These are phyloP conservation scores for Plasmodium yoelii DNA, from an alignment of 169 alveolate genomes.

Conservation along the genomic window DNA sequence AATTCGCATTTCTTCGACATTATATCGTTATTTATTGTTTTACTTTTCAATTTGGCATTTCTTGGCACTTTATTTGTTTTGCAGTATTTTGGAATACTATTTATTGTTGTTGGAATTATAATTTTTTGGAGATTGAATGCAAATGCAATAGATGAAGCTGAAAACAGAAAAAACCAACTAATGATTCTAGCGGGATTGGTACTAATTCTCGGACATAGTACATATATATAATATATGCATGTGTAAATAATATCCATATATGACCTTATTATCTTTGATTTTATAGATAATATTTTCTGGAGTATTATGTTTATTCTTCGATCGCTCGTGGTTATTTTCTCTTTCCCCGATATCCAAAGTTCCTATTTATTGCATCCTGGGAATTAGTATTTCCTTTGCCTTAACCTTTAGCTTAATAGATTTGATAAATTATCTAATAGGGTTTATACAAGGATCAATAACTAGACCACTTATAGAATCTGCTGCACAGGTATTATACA, in stretches of 20 bases:
- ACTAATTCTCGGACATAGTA: constrained; percentile 53
- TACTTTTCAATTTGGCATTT: neutral
- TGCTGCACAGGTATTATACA: constrained; percentile 85
- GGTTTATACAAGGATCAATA: constrained; percentile 87
- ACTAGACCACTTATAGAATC: constrained; percentile 93
- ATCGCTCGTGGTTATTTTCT: constrained; percentile 92
- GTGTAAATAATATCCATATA: neutral
- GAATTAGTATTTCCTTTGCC: constrained; percentile 95
- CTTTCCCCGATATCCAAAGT: constrained; percentile 87
- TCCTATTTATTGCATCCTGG: constrained; percentile 94
- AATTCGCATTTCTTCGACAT: neutral
- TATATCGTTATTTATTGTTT: neutral
- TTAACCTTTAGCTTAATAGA: constrained; percentile 94
- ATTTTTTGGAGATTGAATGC: constrained; percentile 91
- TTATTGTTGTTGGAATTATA: constrained; percentile 90
- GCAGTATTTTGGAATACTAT: constrained; percentile 92
- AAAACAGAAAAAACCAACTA: constrained; percentile 78
- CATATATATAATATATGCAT: constrained; percentile 1
- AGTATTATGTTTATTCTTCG: constrained; percentile 91
- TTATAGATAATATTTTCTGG: constrained; percentile 90
- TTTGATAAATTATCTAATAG: constrained; percentile 90
- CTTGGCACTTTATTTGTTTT: constrained; percentile 5
- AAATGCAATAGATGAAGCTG: constrained; percentile 77
- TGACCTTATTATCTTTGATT: neutral
- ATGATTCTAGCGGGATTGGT: constrained; percentile 86